Conservation (phyloP, 176 grass and related monocot genomes). For the Luzula sylvatica region DNA sequence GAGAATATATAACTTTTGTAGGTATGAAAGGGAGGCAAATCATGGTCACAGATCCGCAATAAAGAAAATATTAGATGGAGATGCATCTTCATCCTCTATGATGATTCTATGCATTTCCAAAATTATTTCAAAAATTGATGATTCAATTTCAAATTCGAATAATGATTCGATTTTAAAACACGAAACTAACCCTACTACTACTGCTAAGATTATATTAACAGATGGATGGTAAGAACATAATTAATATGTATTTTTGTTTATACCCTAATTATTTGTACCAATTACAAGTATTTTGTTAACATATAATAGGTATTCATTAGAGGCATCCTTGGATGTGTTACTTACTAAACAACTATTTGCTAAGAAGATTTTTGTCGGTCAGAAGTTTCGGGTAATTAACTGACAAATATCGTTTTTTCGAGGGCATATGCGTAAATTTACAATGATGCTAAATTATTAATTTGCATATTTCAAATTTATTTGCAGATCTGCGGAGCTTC, state of each 20-base stretch:
- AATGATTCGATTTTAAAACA: constrained; percentile 16
- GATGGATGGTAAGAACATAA: constrained; percentile 70
- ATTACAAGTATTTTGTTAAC: constrained; percentile 4
- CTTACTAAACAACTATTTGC: constrained; percentile 55
- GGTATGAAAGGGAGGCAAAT: constrained; percentile 92
- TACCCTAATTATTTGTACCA: neutral
- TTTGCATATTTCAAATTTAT: constrained; percentile 7
- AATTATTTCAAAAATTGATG: constrained; percentile 36
- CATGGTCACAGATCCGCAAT: constrained; percentile 73
- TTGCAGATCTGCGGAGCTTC: constrained; percentile 76
- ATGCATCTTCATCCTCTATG: constrained; percentile 75
- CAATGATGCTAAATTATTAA: neutral
- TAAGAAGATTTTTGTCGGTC: constrained; percentile 83
- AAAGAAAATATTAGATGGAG: constrained; percentile 86
- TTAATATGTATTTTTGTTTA: neutral
- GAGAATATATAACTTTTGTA: neutral
- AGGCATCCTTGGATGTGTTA: constrained; percentile 50
- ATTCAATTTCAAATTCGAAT: constrained; percentile 18
- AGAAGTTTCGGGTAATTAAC: constrained; percentile 83
- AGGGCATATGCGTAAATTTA: neutral
- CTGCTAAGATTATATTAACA: constrained; percentile 59
- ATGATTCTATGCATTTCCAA: constrained; percentile 93
- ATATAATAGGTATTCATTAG: constrained; percentile 63
- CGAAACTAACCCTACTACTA: constrained; percentile 23
- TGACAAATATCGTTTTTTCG: neutral